Evolutionary conservation across 148 eudicot species (phyloP).

Genomic region (Arbutus unedo): DNA sequence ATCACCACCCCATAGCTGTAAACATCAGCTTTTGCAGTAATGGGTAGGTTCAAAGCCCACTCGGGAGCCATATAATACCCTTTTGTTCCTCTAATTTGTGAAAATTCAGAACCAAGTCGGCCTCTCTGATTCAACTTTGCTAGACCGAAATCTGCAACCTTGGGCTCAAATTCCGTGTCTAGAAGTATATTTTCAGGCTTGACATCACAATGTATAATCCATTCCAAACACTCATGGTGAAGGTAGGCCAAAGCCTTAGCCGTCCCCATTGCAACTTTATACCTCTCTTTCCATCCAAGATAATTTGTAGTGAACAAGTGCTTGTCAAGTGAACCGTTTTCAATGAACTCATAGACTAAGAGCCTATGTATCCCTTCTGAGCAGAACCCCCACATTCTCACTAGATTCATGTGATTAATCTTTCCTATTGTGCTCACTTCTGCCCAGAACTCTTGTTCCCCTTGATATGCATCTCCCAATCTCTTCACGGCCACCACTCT

Average conservation of each 20-base stretch:
- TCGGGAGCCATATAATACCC: too few species aligned
- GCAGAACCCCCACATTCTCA: constrained; percentile 69
- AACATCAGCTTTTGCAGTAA: too few species aligned
- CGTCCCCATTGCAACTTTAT: constrained; percentile 17
- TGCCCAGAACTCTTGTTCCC: constrained; percentile 37
- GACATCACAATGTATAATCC: constrained; percentile 78
- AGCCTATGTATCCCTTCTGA: constrained; percentile 42
- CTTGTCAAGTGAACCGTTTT: constrained; percentile 47
- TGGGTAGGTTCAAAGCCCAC: too few species aligned
- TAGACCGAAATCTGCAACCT: too few species aligned
- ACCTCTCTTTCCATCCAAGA: constrained; percentile 60
- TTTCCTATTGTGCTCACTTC: constrained; percentile 62
- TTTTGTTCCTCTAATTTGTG: too few species aligned
- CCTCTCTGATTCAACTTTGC: too few species aligned
- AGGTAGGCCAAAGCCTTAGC: too few species aligned
- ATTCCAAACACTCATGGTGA: constrained; percentile 25
- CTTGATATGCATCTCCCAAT: constrained; percentile 28
- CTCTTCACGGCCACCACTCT: constrained; percentile 54
- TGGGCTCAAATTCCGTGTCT: constrained; percentile 41
- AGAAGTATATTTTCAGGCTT: constrained; percentile 67
- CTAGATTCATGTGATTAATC: constrained; percentile 62
- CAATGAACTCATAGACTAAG: constrained; percentile 49
- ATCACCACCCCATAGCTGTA: neutral
- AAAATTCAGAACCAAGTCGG: too few species aligned
- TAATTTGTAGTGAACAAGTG: constrained; percentile 33